These are phyloP conservation scores for Sporisorium scitamineum DNA, from an alignment of 1,284 basidiomycete species.

Conservation along the genomic window DNA sequence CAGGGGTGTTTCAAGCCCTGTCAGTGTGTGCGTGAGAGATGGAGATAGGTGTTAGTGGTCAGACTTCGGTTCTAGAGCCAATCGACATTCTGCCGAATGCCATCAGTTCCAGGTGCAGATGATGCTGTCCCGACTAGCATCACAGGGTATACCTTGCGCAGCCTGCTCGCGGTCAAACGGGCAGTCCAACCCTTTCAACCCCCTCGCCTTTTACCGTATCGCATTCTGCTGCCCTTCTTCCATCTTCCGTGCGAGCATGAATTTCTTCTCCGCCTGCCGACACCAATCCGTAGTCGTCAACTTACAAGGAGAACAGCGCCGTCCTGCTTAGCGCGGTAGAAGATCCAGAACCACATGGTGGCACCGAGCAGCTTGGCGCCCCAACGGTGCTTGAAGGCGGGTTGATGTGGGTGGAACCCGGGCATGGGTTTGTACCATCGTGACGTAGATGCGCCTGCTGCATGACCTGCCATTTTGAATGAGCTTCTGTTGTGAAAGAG, in stretches of 20 bases:
- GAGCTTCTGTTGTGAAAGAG: neutral
- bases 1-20: conserved; percentile 66
- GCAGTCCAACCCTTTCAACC: no score
- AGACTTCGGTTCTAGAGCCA: no score
- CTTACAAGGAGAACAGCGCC: conserved; percentile 67
- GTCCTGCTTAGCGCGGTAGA: conserved; percentile 67
- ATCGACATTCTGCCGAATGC: no score
- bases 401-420: conserved; percentile 65
- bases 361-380: conserved; percentile 65
- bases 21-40: neutral
- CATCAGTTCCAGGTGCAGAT: no score
- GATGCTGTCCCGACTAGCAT: no score
- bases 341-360: conserved; percentile 69
- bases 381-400: conserved; percentile 62
- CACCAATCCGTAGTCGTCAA: neutral
- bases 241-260: no score
- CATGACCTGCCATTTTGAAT: conserved; percentile 29
- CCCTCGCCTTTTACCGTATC: neutral
- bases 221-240: no score
- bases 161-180: no score
- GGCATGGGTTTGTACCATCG: conserved; percentile 62
- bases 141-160: neutral
- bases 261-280: neutral
- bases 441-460: conserved; percentile 27
- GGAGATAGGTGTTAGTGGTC: neutral